These are phyloP conservation scores for Alternaria rosae DNA, from an alignment of 2,329 filamentous ascomycete genomes.

Conservation along the genomic window DNA sequence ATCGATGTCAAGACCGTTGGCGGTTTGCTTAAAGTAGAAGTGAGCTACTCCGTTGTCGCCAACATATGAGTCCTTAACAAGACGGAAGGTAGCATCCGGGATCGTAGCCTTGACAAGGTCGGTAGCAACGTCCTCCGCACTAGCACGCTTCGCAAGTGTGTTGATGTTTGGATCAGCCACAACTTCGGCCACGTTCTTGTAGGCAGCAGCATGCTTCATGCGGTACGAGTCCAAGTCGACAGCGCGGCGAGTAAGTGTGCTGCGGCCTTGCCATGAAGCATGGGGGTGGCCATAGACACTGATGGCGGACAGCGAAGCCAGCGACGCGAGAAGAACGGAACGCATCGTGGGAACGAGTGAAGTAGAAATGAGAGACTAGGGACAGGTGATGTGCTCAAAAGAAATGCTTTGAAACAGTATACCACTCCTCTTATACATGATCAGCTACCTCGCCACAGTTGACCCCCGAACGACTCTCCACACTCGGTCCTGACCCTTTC, in stretches of 20 bases:
- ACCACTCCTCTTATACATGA: slow-evolving; percentile 21
- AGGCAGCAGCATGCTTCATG: slow-evolving; percentile 32
- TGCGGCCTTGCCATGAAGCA: slow-evolving; percentile 12
- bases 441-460: slow-evolving; percentile 2
- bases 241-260: slow-evolving; percentile 27
- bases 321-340: slow-evolving; percentile 39
- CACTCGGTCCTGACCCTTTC: slow-evolving; percentile 1
- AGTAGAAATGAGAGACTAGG: slow-evolving; percentile 21
- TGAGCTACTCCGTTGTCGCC: slow-evolving; percentile 64
- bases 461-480: slow-evolving; percentile 1
- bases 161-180: slow-evolving; percentile 28
- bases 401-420: not conserved
- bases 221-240: slow-evolving; percentile 45
- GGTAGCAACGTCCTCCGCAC: slow-evolving; percentile 41
- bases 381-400: slow-evolving; percentile 13
- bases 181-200: slow-evolving; percentile 32
- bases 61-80: slow-evolving; percentile 62
- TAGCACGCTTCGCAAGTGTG: slow-evolving; percentile 30
- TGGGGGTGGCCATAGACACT: slow-evolving; percentile 35
- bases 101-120: slow-evolving; percentile 43
- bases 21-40: slow-evolving; percentile 67
- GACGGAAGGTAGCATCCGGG: slow-evolving; percentile 56
- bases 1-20: slow-evolving; percentile 66
- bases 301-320: slow-evolving; percentile 37
- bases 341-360: slow-evolving; percentile 35